phyloP scores from a whole-genome alignment of 805 yeast genomes.

The Candida coquimbonensis region DNA sequence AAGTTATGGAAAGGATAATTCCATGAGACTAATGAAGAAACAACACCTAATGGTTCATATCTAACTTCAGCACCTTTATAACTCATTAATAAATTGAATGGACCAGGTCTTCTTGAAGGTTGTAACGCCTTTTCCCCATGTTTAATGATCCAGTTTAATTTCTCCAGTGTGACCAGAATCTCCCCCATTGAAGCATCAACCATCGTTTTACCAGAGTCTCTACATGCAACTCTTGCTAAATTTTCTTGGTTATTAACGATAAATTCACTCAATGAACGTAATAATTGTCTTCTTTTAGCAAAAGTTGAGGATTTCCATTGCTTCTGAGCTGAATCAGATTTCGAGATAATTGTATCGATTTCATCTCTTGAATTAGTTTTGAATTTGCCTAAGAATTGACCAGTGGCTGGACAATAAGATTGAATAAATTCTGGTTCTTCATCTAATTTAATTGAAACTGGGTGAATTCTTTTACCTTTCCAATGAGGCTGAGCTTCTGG shows the following conservation, averaged over 20 bases:
- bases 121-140: constrained; percentile 68
- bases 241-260: constrained; percentile 77
- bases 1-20: constrained; percentile 95
- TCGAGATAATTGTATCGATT: constrained; percentile 55
- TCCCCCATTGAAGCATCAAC: constrained; percentile 96
- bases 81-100: constrained; percentile 75
- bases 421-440: constrained; percentile 66
- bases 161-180: constrained; percentile 90
- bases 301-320: constrained; percentile 40
- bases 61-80: constrained; percentile 91
- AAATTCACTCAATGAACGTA: constrained; percentile 64
- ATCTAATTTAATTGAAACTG: constrained; percentile 50
- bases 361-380: constrained; percentile 58
- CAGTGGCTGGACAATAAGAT: constrained; percentile 94
- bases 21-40: constrained; percentile 92
- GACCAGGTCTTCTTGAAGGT: constrained; percentile 74
- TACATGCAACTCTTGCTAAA: constrained; percentile 86
- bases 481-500: constrained; percentile 81
- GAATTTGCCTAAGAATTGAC: constrained; percentile 75
- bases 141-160: constrained; percentile 79
- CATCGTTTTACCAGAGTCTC: constrained; percentile 95
- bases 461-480: constrained; percentile 78
- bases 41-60: constrained; percentile 85
- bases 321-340: constrained; percentile 28
- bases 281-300: constrained; percentile 59